A percentile compares a stretch with the other conserved stretches of the same genome.
Evolutionary conservation across 73 alveolate genomes (phyloP).

Genomic region (Symbiodinium pilosum): DNA sequence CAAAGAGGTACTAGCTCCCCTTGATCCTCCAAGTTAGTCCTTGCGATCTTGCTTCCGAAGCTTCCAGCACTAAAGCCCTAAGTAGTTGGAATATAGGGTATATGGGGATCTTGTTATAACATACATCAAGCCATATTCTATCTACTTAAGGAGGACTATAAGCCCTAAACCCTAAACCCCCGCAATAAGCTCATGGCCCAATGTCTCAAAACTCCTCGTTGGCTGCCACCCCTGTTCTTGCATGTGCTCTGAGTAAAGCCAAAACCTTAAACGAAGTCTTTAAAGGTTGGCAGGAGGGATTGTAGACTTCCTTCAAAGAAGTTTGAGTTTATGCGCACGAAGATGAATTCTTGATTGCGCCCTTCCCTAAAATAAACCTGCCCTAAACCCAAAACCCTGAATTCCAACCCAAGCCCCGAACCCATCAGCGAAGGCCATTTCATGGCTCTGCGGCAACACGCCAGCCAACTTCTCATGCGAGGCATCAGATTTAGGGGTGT

Average conservation of each 20-base stretch:
- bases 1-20: too few relatives aligned
- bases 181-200: background rate
- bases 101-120: too few relatives aligned
- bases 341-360: too few relatives aligned
- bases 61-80: too few relatives aligned
- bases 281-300: background rate
- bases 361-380: too few relatives aligned
- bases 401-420: background rate
- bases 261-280: background rate
- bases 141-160: too few relatives aligned
- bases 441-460: slow-evolving; percentile 72
- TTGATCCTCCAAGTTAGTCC: too few relatives aligned
- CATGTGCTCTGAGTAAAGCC: too few relatives aligned
- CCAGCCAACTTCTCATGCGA: slow-evolving; percentile 5
- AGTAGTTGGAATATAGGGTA: too few relatives aligned
- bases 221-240: background rate
- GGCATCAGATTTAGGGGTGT: background rate
- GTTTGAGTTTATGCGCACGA: background rate
- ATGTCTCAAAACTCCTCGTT: background rate
- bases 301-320: background rate
- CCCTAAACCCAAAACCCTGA: background rate
- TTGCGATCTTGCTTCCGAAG: too few relatives aligned
- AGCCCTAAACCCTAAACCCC: background rate
- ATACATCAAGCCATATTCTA: too few relatives aligned
- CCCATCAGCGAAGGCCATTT: background rate